A percentile compares a stretch with the other conserved stretches of the same genome.
phyloP scores from a whole-genome alignment of 2,329 filamentous ascomycete species.

The Stenocarpella maydis region DNA sequence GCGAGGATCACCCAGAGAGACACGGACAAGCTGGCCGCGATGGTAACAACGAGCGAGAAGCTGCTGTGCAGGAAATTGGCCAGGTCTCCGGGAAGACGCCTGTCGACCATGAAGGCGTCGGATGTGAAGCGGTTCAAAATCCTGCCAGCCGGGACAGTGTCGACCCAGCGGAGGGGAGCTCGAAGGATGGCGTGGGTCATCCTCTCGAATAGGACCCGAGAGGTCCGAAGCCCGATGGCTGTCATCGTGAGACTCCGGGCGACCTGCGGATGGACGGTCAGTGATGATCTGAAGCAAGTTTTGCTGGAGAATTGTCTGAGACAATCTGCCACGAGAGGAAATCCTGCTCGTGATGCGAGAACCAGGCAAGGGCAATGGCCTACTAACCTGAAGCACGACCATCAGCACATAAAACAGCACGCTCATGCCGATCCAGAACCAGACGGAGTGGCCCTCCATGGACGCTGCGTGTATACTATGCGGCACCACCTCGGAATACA shows the following conservation, averaged over 20 bases:
- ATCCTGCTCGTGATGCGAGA: too few species aligned
- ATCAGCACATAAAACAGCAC: slow-evolving; percentile 43
- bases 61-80: slow-evolving; percentile 42
- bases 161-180: slow-evolving; percentile 51
- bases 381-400: slow-evolving; percentile 34
- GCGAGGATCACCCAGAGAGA: slow-evolving; percentile 48
- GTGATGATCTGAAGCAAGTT: not conserved
- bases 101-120: slow-evolving; percentile 50
- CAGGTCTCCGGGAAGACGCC: slow-evolving; percentile 43
- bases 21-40: slow-evolving; percentile 47
- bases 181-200: slow-evolving; percentile 49
- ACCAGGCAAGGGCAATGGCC: too few species aligned
- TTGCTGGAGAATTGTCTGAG: not conserved
- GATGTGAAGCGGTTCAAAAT: slow-evolving; percentile 53
- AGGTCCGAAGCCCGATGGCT: slow-evolving; percentile 43
- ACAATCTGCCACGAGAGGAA: not conserved
- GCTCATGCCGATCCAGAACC: slow-evolving; percentile 44
- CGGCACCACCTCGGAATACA: slow-evolving; percentile 28
- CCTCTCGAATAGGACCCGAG: slow-evolving; percentile 43
- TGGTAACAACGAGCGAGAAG: slow-evolving; percentile 46
- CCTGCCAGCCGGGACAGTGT: slow-evolving; percentile 51
- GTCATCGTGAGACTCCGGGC: slow-evolving; percentile 41
- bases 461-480: slow-evolving; percentile 21
- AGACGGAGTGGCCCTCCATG: slow-evolving; percentile 32
- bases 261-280: slow-evolving; percentile 33